Percentiles rank a stretch among this genome's conserved stretches.
These are phyloP conservation scores for Aspergillus proliferans DNA, from an alignment of 2,329 filamentous ascomycete species.

Conservation along the genomic window DNA sequence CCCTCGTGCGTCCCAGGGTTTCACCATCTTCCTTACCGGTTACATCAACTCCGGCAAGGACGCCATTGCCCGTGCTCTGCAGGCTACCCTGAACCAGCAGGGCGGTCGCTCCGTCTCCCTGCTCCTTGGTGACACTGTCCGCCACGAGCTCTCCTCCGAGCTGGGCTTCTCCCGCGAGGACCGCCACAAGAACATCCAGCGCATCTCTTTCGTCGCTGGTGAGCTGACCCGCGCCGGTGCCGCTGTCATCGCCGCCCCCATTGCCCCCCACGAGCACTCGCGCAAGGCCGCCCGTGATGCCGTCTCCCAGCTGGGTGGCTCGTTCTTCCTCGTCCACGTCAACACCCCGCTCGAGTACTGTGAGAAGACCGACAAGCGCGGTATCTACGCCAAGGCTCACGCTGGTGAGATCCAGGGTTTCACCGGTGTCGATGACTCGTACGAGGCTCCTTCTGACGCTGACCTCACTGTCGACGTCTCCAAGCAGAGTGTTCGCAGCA, in stretches of 20 bases:
- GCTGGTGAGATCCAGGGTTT: conserved; percentile 94
- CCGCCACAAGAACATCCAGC: conserved; percentile 87
- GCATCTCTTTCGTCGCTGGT: conserved; percentile 91
- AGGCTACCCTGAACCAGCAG: conserved; percentile 97
- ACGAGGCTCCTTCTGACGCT: conserved; percentile 75
- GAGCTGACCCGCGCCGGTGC: conserved; percentile 90
- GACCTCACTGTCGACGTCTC: conserved; percentile 78
- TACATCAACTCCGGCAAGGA: conserved; percentile 98
- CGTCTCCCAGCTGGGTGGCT: conserved; percentile 67
- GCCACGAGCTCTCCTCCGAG: conserved; percentile 85
- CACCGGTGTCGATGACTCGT: conserved; percentile 96
- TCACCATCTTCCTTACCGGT: conserved; percentile 96
- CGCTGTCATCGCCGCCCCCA: conserved; percentile 92
- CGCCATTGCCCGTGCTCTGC: conserved; percentile 87
- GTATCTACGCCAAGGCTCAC: conserved; percentile 78
- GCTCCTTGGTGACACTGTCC: conserved; percentile 91
- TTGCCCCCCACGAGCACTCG: conserved; percentile 81
- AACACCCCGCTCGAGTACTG: conserved; percentile 85
- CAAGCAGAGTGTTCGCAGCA: conserved; percentile 82
- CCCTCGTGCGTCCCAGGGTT: conserved; percentile 82
- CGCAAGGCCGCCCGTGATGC: conserved; percentile 73
- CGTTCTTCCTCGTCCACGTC: conserved; percentile 93
- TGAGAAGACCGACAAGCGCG: conserved; percentile 91
- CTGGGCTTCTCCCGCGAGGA: conserved; percentile 92
- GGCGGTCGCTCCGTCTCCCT: conserved; percentile 91